These are phyloP conservation scores for Hippophae tibetana DNA, from an alignment of 306 rosid species.

Conservation along the genomic window DNA sequence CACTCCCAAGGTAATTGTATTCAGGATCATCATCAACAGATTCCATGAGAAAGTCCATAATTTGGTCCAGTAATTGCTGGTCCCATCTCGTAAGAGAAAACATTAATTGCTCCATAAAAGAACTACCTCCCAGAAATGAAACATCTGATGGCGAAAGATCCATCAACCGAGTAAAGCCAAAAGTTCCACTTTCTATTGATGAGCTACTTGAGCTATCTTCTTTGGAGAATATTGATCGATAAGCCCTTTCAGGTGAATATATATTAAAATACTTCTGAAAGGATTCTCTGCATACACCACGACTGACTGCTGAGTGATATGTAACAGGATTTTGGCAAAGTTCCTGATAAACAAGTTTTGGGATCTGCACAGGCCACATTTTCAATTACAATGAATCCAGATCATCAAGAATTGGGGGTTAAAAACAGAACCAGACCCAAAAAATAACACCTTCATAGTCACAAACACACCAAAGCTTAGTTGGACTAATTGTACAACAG, in stretches of 20 bases:
- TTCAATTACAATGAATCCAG: constrained; percentile 2
- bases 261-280: constrained; percentile 55
- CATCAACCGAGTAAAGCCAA: constrained; percentile 82
- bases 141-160: constrained; percentile 79
- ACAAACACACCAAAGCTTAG: too few relatives aligned
- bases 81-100: constrained; percentile 71
- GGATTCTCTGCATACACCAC: constrained; percentile 48
- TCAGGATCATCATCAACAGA: constrained; percentile 45
- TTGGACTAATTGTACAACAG: too few relatives aligned
- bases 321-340: constrained; percentile 43
- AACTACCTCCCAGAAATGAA: constrained; percentile 63
- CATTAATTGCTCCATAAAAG: constrained; percentile 66
- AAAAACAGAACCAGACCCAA: not conserved
- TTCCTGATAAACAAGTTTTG: constrained; percentile 67
- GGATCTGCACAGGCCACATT: constrained; percentile 41
- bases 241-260: constrained; percentile 60
- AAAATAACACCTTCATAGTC: not conserved
- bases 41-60: constrained; percentile 45
- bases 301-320: constrained; percentile 39
- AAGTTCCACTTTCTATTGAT: constrained; percentile 45
- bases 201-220: constrained; percentile 26
- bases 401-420: constrained; percentile 6
- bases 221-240: constrained; percentile 48
- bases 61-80: constrained; percentile 45
- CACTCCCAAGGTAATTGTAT: constrained; percentile 41